These are phyloP conservation scores for Gossypium lobatum DNA, from an alignment of 441 rosid genomes.

Conservation along the genomic window DNA sequence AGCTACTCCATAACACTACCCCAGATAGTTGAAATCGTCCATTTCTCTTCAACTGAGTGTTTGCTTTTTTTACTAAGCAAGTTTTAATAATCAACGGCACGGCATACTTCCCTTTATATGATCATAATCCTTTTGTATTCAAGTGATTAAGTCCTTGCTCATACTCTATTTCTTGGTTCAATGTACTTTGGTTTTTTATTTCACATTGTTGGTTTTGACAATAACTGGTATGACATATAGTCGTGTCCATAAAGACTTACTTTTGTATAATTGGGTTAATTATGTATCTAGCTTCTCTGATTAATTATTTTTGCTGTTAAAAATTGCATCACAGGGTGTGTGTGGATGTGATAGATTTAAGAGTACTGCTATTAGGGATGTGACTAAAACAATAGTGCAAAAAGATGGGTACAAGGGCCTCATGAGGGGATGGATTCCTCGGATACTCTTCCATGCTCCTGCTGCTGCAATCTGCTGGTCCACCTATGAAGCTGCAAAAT, in stretches of 20 bases:
- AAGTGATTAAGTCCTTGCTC: background rate
- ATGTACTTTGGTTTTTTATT: background rate
- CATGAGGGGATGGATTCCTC: constrained; percentile 88
- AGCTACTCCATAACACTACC: background rate
- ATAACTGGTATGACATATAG: background rate
- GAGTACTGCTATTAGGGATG: constrained; percentile 63
- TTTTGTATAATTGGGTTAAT: background rate
- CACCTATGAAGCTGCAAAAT: constrained; percentile 70
- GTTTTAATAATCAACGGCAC: too few relatives aligned
- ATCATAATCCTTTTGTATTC: background rate
- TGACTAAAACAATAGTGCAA: constrained; percentile 47
- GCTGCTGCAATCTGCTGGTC: constrained; percentile 99
- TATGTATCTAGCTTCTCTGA: background rate
- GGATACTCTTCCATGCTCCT: constrained; percentile 98
- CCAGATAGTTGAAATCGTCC: background rate
- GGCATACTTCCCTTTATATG: background rate
- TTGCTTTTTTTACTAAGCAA: too few relatives aligned
- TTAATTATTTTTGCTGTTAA: background rate
- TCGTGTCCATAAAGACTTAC: background rate
- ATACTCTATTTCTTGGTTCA: background rate
- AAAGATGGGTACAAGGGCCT: constrained; percentile 90
- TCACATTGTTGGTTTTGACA: background rate
- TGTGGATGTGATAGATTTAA: constrained; percentile 90
- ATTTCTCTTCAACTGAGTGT: background rate
- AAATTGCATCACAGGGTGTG: constrained; percentile 59